Conservation (phyloP, 768 basidiomycete species). For the Scleroderma bovista region DNA sequence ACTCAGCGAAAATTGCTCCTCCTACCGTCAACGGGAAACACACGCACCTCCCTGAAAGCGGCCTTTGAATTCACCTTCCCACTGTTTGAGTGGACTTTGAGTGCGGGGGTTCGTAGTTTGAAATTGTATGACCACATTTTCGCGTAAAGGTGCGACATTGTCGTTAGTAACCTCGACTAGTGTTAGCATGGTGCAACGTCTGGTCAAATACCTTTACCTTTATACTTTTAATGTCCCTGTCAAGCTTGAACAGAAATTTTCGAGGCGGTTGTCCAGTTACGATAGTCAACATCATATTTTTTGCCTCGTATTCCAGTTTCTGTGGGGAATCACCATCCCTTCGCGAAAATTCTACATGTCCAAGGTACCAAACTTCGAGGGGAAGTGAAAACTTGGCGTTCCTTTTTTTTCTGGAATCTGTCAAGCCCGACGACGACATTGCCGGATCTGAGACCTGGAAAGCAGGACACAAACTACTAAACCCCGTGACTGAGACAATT, state of each 20-base stretch:
- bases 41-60: slow-evolving; percentile 23
- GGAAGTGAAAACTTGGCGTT: slow-evolving; percentile 11
- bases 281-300: slow-evolving; percentile 7
- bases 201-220: slow-evolving; percentile 9
- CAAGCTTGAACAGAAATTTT: slow-evolving; percentile 12
- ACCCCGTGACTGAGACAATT: background rate
- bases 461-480: background rate
- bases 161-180: slow-evolving; percentile 23
- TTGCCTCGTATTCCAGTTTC: slow-evolving; percentile 10
- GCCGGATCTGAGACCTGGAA: slow-evolving; percentile 14
- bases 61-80: slow-evolving; percentile 8
- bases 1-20: background rate
- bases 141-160: background rate
- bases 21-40: background rate
- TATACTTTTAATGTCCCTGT: slow-evolving; percentile 7
- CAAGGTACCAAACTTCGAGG: slow-evolving; percentile 25
- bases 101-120: background rate
- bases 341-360: slow-evolving; percentile 13
- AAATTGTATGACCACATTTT: slow-evolving; percentile 20
- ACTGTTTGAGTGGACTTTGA: background rate
- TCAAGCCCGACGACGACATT: slow-evolving; percentile 25
- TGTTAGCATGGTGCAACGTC: background rate
- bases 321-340: slow-evolving; percentile 7
- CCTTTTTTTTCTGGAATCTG: slow-evolving; percentile 11
- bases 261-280: slow-evolving; percentile 7